phyloP scores from a whole-genome alignment of 768 basidiomycete species.

The Collybia sp. region DNA sequence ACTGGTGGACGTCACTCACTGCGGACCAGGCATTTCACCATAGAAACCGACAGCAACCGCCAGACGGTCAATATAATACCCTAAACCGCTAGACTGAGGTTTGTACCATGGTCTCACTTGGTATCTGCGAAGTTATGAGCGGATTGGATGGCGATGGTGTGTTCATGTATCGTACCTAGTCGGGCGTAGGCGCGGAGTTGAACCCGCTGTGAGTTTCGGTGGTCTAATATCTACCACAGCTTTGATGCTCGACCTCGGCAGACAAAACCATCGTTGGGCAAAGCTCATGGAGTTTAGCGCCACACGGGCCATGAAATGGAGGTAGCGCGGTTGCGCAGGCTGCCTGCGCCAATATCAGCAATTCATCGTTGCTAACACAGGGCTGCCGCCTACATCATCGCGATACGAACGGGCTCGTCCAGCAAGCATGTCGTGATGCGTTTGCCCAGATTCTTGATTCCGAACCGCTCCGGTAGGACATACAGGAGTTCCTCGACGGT shows the following conservation, averaged over 20 bases:
- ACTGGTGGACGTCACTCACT: slow-evolving; percentile 12
- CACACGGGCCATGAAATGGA: slow-evolving; percentile 19
- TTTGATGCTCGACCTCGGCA: slow-evolving; percentile 25
- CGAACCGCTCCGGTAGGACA: slow-evolving; percentile 29
- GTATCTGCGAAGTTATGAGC: slow-evolving; percentile 16
- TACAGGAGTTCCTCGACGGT: slow-evolving; percentile 38
- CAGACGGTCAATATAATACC: slow-evolving; percentile 21
- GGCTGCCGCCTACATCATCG: slow-evolving; percentile 36
- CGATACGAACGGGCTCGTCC: slow-evolving; percentile 38
- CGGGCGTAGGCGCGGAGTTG: neutral
- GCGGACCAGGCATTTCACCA: slow-evolving; percentile 32
- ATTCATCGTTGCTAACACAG: neutral
- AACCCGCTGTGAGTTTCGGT: slow-evolving; percentile 16
- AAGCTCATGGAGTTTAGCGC: slow-evolving; percentile 20
- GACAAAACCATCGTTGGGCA: slow-evolving; percentile 31
- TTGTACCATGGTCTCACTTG: slow-evolving; percentile 43
- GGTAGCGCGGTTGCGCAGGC: slow-evolving; percentile 27
- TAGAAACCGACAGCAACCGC: slow-evolving; percentile 28
- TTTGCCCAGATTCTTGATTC: slow-evolving; percentile 30
- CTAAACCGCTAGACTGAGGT: slow-evolving; percentile 25
- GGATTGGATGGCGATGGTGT: neutral
- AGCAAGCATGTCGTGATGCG: slow-evolving; percentile 30
- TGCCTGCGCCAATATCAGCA: slow-evolving; percentile 21
- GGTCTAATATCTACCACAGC: slow-evolving; percentile 21
- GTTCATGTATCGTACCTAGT: neutral